Percentiles rank a stretch among this genome's conserved stretches.
phyloP scores from a whole-genome alignment of 2,329 filamentous ascomycete species.

The Diaporthe nobilis region DNA sequence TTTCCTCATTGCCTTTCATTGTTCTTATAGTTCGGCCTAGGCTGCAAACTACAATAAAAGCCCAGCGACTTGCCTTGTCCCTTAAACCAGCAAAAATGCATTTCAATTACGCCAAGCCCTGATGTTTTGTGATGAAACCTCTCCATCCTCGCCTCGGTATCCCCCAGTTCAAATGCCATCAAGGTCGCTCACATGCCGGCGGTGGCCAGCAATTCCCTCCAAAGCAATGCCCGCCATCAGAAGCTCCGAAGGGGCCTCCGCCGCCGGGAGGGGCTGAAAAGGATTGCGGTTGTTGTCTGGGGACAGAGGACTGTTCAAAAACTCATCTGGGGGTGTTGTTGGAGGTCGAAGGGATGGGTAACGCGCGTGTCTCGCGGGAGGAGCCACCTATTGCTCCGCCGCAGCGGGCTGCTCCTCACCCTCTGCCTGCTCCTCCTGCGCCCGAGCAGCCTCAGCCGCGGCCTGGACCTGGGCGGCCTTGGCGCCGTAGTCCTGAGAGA shows the following conservation, averaged over 20 bases:
- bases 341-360: constrained; percentile 35
- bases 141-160: constrained; percentile 33
- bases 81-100: constrained; percentile 44
- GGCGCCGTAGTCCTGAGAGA: constrained; percentile 98
- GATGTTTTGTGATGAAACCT: constrained; percentile 39
- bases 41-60: constrained; percentile 37
- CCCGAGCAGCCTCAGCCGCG: constrained; percentile 71
- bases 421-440: constrained; percentile 63
- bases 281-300: constrained; percentile 19
- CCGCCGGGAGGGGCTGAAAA: constrained; percentile 18
- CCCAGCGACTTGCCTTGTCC: constrained; percentile 39
- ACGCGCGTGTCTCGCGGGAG: constrained; percentile 33
- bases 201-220: constrained; percentile 9
- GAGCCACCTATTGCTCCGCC: constrained; percentile 60
- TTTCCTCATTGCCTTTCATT: constrained; percentile 39
- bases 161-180: constrained; percentile 27
- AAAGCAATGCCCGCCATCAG: constrained; percentile 24
- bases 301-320: constrained; percentile 20
- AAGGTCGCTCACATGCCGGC: constrained; percentile 32
- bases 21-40: constrained; percentile 35
- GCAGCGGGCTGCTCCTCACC: constrained; percentile 69
- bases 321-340: constrained; percentile 23
- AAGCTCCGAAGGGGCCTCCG: constrained; percentile 22
- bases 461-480: constrained; percentile 81
- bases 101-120: constrained; percentile 43